Evolutionary conservation across 805 yeast genomes (phyloP).

Genomic region (Candida sanyiensis): DNA sequence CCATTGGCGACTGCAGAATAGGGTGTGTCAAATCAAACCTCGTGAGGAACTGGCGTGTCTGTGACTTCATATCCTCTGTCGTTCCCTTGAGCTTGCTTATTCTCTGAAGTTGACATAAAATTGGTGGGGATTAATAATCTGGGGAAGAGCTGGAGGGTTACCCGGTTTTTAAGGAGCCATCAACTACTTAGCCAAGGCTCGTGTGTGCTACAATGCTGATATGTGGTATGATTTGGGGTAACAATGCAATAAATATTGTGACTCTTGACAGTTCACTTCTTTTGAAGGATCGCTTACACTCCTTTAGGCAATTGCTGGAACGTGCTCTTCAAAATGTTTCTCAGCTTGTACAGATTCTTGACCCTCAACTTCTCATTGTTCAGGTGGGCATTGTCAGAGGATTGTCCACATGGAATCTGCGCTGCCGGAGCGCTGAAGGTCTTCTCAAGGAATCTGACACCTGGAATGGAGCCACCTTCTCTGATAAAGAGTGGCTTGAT

Average conservation of each 20-base stretch:
- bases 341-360: slow-evolving; percentile 67
- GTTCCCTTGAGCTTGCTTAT: not conserved
- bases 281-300: slow-evolving; percentile 3
- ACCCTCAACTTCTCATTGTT: slow-evolving; percentile 81
- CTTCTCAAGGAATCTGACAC: slow-evolving; percentile 79
- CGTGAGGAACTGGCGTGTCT: slow-evolving; percentile 12
- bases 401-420: slow-evolving; percentile 94
- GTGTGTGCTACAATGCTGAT: not conserved
- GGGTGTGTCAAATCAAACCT: slow-evolving; percentile 34
- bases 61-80: slow-evolving; percentile 15
- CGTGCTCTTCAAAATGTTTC: slow-evolving; percentile 44
- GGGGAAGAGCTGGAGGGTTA: too few species aligned
- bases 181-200: too few species aligned
- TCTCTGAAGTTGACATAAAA: too few species aligned
- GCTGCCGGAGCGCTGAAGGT: slow-evolving; percentile 83
- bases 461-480: slow-evolving; percentile 97
- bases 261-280: too few species aligned
- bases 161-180: too few species aligned
- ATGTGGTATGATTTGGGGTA: too few species aligned
- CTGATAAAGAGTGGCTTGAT: slow-evolving; percentile 78
- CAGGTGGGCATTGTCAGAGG: slow-evolving; percentile 90
- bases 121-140: too few species aligned
- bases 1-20: slow-evolving; percentile 56
- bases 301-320: slow-evolving; percentile 21
- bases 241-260: too few species aligned